A percentile compares a stretch with the other conserved stretches of the same genome.
Evolutionary conservation across 2,329 filamentous ascomycete species (phyloP).

Genomic region (Phialophora expanda): DNA sequence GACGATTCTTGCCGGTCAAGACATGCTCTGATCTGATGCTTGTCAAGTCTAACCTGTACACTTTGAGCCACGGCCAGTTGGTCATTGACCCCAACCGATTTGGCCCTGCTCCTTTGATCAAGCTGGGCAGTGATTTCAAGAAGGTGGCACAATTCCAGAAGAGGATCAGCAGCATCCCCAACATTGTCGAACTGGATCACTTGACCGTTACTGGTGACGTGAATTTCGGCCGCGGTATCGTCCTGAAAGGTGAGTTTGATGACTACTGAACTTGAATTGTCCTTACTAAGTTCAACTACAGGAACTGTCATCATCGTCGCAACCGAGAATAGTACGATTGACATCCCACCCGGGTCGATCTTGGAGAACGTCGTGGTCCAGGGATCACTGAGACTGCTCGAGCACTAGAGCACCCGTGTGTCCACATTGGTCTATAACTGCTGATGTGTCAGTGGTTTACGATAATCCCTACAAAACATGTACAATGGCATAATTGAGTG

Average conservation of each 20-base stretch:
- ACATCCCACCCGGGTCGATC: slow-evolving; percentile 94
- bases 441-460: not conserved
- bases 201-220: slow-evolving; percentile 97
- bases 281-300: slow-evolving; percentile 32
- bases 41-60: slow-evolving; percentile 99
- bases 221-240: slow-evolving; percentile 93
- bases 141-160: slow-evolving; percentile 83
- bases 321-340: slow-evolving; percentile 96
- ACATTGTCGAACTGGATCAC: slow-evolving; percentile 65
- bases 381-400: slow-evolving; percentile 80
- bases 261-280: not conserved
- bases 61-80: slow-evolving; percentile 96
- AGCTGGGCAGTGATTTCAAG: slow-evolving; percentile 99
- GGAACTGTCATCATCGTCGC: slow-evolving; percentile 96
- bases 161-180: slow-evolving; percentile 57
- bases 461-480: not conserved
- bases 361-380: slow-evolving; percentile 99
- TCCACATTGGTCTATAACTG: not conserved
- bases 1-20: slow-evolving; percentile 99
- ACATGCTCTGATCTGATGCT: slow-evolving; percentile 99
- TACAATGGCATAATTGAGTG: not conserved
- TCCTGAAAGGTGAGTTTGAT: slow-evolving; percentile 72
- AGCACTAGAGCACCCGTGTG: slow-evolving; percentile 59
- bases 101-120: slow-evolving; percentile 95
- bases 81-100: slow-evolving; percentile 97